Conservation (phyloP, 2,329 filamentous ascomycete genomes). For the Hansfordia pulvinata region DNA sequence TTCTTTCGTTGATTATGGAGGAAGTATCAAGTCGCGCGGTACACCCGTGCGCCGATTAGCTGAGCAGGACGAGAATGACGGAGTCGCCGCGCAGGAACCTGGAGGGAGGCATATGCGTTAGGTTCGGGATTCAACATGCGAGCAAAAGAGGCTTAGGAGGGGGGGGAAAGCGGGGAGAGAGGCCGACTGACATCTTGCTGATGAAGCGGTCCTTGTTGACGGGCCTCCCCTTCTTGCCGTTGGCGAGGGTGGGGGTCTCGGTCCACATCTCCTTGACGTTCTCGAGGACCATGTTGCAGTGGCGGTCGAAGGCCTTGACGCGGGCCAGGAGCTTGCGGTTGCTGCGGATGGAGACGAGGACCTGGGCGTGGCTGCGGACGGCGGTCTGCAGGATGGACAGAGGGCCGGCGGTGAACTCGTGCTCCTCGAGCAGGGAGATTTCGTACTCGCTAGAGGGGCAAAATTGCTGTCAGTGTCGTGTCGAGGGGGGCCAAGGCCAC, state of each 20-base stretch:
- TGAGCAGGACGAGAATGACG: constrained; percentile 75
- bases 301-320: constrained; percentile 95
- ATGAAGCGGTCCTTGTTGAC: constrained; percentile 98
- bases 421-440: constrained; percentile 51
- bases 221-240: constrained; percentile 75
- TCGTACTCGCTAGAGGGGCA: constrained; percentile 33
- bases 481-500: constrained; percentile 4
- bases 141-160: no score
- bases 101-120: constrained; percentile 5
- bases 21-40: no score
- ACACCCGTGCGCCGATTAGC: no score
- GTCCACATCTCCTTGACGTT: constrained; percentile 99
- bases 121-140: neutral
- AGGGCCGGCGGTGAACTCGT: constrained; percentile 67
- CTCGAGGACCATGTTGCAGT: constrained; percentile 98
- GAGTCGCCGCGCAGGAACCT: constrained; percentile 82
- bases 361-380: constrained; percentile 86
- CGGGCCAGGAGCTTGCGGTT: constrained; percentile 95
- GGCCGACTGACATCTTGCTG: constrained; percentile 69
- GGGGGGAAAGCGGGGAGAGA: constrained; percentile 1
- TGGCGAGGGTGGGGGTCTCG: constrained; percentile 70
- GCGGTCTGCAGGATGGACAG: constrained; percentile 94
- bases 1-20: no score
- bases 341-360: constrained; percentile 94
- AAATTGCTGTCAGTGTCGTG: constrained; percentile 8